Percentiles rank a stretch among this genome's conserved stretches.
Conservation (phyloP, 805 yeast species). For the Teunomyces barrocoloradensis region DNA sequence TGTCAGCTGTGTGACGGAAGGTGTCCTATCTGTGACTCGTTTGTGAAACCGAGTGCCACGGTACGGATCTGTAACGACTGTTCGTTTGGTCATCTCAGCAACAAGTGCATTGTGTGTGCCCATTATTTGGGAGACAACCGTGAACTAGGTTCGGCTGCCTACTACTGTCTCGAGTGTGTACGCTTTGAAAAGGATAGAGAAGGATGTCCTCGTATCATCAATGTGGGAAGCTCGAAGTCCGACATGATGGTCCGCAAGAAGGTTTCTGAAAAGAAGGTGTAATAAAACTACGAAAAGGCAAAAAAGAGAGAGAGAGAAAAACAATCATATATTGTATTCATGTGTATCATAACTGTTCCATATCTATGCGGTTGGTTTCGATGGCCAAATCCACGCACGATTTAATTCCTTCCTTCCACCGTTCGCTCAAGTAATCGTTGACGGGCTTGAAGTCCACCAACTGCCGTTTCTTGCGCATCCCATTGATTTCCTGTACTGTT, state of each 20-base stretch:
- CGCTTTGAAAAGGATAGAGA: conserved; percentile 75
- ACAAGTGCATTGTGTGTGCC: conserved; percentile 79
- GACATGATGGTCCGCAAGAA: conserved; percentile 64
- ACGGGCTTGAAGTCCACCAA: conserved; percentile 33
- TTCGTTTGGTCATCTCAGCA: conserved; percentile 63
- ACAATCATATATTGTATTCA: not conserved
- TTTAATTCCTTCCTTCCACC: conserved; percentile 52
- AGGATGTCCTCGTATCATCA: conserved; percentile 86
- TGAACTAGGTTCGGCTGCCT: conserved; percentile 48
- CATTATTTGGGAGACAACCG: conserved; percentile 54
- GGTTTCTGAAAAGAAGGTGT: conserved; percentile 15
- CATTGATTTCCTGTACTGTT: conserved; percentile 42
- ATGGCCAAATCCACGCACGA: conserved; percentile 34
- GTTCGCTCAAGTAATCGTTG: conserved; percentile 41
- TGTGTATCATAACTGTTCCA: conserved; percentile 6
- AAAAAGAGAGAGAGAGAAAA: too few species aligned
- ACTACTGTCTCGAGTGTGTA: conserved; percentile 84
- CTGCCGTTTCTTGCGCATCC: conserved; percentile 44
- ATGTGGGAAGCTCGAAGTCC: conserved; percentile 72
- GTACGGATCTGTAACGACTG: conserved; percentile 85
- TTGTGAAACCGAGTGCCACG: conserved; percentile 63
- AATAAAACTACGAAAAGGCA: too few species aligned
- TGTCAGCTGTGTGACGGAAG: conserved; percentile 89
- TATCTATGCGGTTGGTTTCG: conserved; percentile 20
- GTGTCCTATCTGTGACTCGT: conserved; percentile 88